Base-by-base conservation (phyloP, 768 basidiomycete genomes). In the Leccinum sublutescens region DNA sequence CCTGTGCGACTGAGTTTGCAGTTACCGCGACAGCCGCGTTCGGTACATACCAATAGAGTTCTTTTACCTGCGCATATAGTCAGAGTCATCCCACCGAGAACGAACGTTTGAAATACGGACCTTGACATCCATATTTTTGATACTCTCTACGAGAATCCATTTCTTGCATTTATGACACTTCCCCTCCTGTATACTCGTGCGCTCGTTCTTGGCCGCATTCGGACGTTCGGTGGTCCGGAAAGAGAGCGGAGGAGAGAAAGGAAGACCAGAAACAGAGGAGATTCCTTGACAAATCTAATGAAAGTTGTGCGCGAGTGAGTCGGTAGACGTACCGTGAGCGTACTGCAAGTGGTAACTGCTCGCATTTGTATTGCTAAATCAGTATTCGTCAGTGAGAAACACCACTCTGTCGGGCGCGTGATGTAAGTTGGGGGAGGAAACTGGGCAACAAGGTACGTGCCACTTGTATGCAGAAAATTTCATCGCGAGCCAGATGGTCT, bases 401-500 rank as follows among this genome's bases (percentile, higher is more conserved):
- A 25, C 40, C 50, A 63, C 72, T 60, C 71, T 74, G 53, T 62
- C 23, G 45, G 19, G 52, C 43, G 23, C 11, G 5, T 45, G n/a
- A 57, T 10, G 50, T 62, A 19, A 62, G 60, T 19, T n/a, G 21
- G 48, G 48, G n/a, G 48, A 56, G 48, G 14, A 33, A 14, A n/a
- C 23, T 38, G 53, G 31, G n/a, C 7, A 29, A 21, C 43, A 17
- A 43, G 17, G 49, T 23, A 79, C 82, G 15, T 59, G 86, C 88
- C 77, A 91, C 89, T 92, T 91, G 77, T 85, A 91, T 19, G 90
- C 90, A 14, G 86, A 88, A 66, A 88, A 86, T 64, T 91, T 91
- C 83, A 85, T 91, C 2, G 85, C 82, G 34, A 91, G 72, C 91
- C 91, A 93, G 27, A 87, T 60, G 40, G 79, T 78, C 64, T 82